These are phyloP conservation scores for Sordaria brevicollis DNA, from an alignment of 495 filamentous ascomycete species.

Conservation along the genomic window DNA sequence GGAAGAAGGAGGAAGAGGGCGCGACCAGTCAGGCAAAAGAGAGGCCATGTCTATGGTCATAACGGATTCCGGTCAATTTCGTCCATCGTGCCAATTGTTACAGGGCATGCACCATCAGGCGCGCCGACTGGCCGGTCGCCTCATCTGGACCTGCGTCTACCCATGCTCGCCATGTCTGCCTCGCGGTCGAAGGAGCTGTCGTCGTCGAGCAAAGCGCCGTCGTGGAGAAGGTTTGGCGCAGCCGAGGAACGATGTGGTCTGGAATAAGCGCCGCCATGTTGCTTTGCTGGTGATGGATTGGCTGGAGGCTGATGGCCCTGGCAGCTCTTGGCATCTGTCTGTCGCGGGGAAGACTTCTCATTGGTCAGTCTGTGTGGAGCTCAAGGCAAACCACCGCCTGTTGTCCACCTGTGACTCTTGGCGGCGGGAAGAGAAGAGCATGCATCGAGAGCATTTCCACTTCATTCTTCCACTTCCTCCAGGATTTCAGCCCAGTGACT, in stretches of 20 bases:
- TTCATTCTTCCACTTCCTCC: neutral
- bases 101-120: neutral
- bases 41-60: neutral
- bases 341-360: neutral
- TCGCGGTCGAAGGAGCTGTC: conserved; percentile 2
- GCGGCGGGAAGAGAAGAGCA: neutral
- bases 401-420: neutral
- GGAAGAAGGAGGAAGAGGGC: neutral
- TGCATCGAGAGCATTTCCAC: neutral
- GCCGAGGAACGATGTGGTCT: conserved; percentile 5
- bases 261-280: conserved; percentile 24
- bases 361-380: neutral
- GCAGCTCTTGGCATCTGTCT: neutral
- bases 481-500: neutral
- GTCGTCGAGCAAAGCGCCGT: conserved; percentile 14
- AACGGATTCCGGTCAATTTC: neutral
- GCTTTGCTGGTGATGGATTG: conserved; percentile 15
- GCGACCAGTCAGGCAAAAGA: neutral
- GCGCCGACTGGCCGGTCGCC: neutral
- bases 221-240: conserved; percentile 17
- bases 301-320: neutral
- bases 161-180: conserved; percentile 4
- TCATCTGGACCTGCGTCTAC: conserved; percentile 1
- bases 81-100: neutral
- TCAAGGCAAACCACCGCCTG: neutral